Base-by-base conservation (phyloP, 2,329 filamentous ascomycete genomes). In the Pseudopyricularia javanii region DNA sequence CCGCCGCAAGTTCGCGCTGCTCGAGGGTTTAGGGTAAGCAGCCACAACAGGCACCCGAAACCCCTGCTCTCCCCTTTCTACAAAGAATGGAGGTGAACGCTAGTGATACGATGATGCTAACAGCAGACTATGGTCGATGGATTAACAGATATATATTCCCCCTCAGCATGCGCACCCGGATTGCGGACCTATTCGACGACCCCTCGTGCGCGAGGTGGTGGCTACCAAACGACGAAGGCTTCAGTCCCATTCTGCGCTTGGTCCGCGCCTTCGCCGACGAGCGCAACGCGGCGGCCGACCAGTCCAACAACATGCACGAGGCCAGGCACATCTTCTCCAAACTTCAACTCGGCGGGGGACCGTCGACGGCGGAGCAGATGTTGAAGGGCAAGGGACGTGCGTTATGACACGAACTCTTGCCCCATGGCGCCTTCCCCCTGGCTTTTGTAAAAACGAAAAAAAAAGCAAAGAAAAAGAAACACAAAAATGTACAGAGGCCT, bases 251-350 rank as follows among this genome's bases (percentile, higher is more conserved):
- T 43, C 75, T 96, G 52, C 83, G 83, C 51, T 85, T 79, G 52
- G 83, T 95, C 56, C 85, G 91, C 20, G 78, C 81, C 43, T 91
- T 95, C 67, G 88, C 90, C 28, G 83, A 88, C 59, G 88, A 93
- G 58, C 80, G 88, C 49, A 86, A 81, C 55, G 71, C 78, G 7
- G 79, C 73, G 20, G 79, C 78, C 0, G 71, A 74, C n/a, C 75
- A 79, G 55, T 71, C 74, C 7, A 82, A 88, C 61, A 85, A 84
- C 59, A 67, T 93, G 20, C 79, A 82, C 47, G 85, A 91, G 60
- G 82, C 93, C 67, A 83, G 82, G 57, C 80, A 85, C 33, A 75
- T 94, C 24, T 91, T 90, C 59, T 75, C 78, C 48, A 82, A 75
- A 53, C 69, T 85, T 65, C 73, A 78, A 52, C 62, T 89, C 8